Evolutionary conservation across 2,329 filamentous ascomycete genomes (phyloP), one percentile per base, ranked within the genome.

Genomic region (Cercospora sp.): DNA sequence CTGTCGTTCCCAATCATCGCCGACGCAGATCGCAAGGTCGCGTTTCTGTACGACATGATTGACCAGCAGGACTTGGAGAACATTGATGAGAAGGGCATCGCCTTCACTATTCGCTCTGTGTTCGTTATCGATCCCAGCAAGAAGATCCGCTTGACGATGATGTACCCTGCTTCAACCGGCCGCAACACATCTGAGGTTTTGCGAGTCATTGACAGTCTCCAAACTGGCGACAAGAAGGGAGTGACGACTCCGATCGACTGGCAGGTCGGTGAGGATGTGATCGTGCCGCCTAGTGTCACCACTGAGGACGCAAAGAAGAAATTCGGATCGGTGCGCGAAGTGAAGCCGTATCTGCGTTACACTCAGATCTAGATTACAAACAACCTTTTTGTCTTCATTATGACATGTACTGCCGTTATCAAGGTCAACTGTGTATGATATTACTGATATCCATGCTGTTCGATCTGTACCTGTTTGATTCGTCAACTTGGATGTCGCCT

Each of bases 101-200:
- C 93, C 66, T 94, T 96, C 83, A 97, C 94, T 75, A 96, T 97
- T 83, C 92, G 94, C 77, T 93, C 91, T 75, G 94, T 97, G 79
- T 97, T 96, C 86, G 86, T 97, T 83, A 95, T 97, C 80, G 93
- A 97, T 84, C 93, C 93, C 72, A 89, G 88, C 81, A 97, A 96
- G 89, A 94, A 90, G 81, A 95, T 97, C 83, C 90, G 94, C 76
- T 89, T 94, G 79, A 96, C 93, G 80, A 91, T 97, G 84, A 90
- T 91, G 78, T 97, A 97, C 86, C 94, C 94, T 53, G 93, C 94
- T 69, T 94, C 91, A 67, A 96, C 93, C 57, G 94, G 94, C 39
- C 79, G 86, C 57, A 88, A 88, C 75, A 83, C 84, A 6, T 80
- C 81, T 5, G 86, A 88, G 76, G 85, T 88, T 57, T 77, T 88